phyloP scores from a whole-genome alignment of 1,284 basidiomycete species.

The Lentinula novae-zelandiae region DNA sequence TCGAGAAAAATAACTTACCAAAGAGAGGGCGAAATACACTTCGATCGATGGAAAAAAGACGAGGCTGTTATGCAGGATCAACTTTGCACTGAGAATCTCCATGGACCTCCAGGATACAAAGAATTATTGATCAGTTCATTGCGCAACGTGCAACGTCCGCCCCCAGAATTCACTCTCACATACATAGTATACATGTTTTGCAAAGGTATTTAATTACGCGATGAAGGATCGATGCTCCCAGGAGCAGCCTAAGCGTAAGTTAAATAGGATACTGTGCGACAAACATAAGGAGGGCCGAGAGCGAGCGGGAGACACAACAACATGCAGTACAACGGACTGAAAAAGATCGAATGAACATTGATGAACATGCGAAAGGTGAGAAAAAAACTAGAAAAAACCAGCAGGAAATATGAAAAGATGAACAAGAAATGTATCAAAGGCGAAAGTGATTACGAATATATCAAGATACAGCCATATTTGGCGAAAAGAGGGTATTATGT shows the following conservation, averaged over 20 bases:
- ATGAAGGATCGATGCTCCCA: background rate
- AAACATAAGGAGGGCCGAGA: background rate
- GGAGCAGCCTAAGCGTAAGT: background rate
- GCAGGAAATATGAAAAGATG: background rate
- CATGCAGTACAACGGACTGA: background rate
- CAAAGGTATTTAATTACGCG: background rate
- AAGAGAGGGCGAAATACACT: background rate
- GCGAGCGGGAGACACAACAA: background rate
- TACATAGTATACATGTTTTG: background rate
- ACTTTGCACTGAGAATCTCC: background rate
- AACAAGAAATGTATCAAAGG: background rate
- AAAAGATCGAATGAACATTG: background rate
- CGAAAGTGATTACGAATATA: background rate
- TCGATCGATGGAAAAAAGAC: background rate
- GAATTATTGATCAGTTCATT: too few relatives aligned
- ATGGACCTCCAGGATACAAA: too few relatives aligned
- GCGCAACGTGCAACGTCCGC: too few relatives aligned
- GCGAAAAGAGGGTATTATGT: background rate
- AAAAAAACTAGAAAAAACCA: background rate
- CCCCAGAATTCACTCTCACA: background rate
- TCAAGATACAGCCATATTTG: background rate
- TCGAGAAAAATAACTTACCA: conserved; percentile 29
- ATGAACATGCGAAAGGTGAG: background rate
- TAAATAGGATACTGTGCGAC: background rate
- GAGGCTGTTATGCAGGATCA: background rate